Conservation (phyloP, 1,139 yeast species). For the Pneumocystis murina region DNA sequence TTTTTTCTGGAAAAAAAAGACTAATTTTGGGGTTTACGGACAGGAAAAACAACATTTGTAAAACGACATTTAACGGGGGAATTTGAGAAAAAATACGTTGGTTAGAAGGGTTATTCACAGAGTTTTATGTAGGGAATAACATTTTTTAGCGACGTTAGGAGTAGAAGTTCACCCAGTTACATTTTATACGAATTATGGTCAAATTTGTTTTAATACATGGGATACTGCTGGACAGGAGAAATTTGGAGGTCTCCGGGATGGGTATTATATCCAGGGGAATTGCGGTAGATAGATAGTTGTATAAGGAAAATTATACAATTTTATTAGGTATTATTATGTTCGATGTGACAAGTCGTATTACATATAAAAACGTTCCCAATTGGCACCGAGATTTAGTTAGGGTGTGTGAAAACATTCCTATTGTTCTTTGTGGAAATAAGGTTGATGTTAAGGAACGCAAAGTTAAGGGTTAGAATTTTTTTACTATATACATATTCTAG, state of each 20-base stretch:
- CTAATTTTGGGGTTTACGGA: background rate
- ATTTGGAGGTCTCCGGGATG: slow-evolving; percentile 85
- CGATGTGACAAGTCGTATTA: slow-evolving; percentile 97
- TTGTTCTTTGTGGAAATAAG: slow-evolving; percentile 97
- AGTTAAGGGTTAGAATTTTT: slow-evolving; percentile 92
- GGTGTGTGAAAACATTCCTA: slow-evolving; percentile 99
- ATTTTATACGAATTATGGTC: slow-evolving; percentile 97
- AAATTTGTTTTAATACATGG: slow-evolving; percentile 96
- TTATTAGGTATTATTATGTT: slow-evolving; percentile 66
- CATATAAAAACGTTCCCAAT: slow-evolving; percentile 99
- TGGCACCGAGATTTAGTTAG: slow-evolving; percentile 94
- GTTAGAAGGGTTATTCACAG: slow-evolving; percentile 24
- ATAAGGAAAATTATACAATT: background rate
- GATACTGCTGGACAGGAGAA: slow-evolving; percentile 99
- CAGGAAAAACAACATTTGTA: slow-evolving; percentile 72
- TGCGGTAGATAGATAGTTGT: slow-evolving; percentile 43
- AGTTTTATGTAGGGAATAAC: background rate
- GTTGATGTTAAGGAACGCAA: slow-evolving; percentile 99
- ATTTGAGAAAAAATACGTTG: slow-evolving; percentile 96
- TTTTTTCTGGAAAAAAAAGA: background rate
- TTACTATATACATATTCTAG: slow-evolving; percentile 84
- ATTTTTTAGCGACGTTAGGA: slow-evolving; percentile 51
- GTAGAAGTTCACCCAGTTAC: slow-evolving; percentile 98
- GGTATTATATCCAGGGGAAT: slow-evolving; percentile 43
- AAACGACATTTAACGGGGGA: slow-evolving; percentile 96